Evolutionary conservation across 306 rosid genomes (phyloP).

Genomic region (Nissolia schottii): DNA sequence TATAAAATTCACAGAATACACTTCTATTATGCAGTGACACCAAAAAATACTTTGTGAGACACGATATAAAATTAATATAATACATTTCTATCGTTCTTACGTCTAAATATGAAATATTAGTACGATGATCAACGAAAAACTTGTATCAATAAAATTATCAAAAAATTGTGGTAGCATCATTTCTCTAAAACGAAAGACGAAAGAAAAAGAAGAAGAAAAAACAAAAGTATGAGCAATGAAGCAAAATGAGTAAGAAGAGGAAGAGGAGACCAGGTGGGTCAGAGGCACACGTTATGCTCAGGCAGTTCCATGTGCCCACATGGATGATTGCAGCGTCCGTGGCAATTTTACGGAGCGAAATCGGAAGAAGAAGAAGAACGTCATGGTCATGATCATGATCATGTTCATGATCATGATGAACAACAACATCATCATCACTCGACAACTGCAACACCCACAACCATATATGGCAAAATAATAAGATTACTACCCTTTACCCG

Average conservation of each 20-base stretch:
- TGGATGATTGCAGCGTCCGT: constrained; percentile 43
- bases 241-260: constrained; percentile 1
- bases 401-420: not conserved
- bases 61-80: too few relatives aligned
- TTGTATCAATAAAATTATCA: too few relatives aligned
- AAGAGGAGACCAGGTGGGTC: constrained; percentile 64
- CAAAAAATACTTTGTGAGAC: too few relatives aligned
- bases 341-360: constrained; percentile 17
- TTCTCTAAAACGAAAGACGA: too few relatives aligned
- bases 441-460: constrained; percentile 2
- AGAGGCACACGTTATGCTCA: constrained; percentile 53
- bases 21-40: too few relatives aligned
- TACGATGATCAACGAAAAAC: too few relatives aligned
- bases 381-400: too few relatives aligned
- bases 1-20: too few relatives aligned
- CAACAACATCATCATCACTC: not conserved
- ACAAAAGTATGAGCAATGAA: constrained; percentile 5
- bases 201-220: too few relatives aligned
- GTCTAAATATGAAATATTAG: too few relatives aligned
- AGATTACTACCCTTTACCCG: not conserved
- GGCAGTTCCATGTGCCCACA: constrained; percentile 91
- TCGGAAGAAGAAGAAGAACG: not conserved
- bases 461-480: not conserved
- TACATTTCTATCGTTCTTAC: too few relatives aligned
- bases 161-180: too few relatives aligned